Evolutionary conservation across 495 filamentous ascomycete species (phyloP).

Genomic region (Penicillium roqueforti): DNA sequence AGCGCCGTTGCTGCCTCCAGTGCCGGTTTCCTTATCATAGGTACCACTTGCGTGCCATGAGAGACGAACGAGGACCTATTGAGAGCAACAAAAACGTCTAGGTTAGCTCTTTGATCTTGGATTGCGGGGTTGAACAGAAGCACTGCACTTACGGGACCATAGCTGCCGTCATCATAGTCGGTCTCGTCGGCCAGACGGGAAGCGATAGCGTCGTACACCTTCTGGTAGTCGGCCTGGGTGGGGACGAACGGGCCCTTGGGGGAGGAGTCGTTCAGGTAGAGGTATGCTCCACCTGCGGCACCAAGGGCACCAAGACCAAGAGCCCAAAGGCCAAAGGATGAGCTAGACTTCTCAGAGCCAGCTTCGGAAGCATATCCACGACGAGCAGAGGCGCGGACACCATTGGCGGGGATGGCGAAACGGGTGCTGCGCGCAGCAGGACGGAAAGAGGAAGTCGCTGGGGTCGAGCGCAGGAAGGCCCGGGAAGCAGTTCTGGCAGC

Average conservation of each 20-base stretch:
- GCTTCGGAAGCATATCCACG: slow-evolving; percentile 75
- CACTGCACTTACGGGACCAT: slow-evolving; percentile 64
- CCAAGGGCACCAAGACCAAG: slow-evolving; percentile 53
- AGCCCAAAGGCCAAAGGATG: slow-evolving; percentile 45
- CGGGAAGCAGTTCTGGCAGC: slow-evolving; percentile 50
- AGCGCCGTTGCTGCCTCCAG: slow-evolving; percentile 92
- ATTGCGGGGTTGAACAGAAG: not conserved
- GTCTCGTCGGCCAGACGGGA: slow-evolving; percentile 75
- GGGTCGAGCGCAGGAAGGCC: slow-evolving; percentile 47
- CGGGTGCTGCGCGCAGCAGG: slow-evolving; percentile 52
- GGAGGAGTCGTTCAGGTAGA: slow-evolving; percentile 53
- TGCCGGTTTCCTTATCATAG: slow-evolving; percentile 83
- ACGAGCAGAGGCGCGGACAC: slow-evolving; percentile 60
- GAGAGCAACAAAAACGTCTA: not conserved
- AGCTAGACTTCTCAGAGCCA: slow-evolving; percentile 48
- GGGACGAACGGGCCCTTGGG: slow-evolving; percentile 57
- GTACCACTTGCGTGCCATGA: slow-evolving; percentile 87
- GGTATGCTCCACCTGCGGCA: slow-evolving; percentile 62
- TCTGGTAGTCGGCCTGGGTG: slow-evolving; percentile 86
- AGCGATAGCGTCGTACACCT: slow-evolving; percentile 89
- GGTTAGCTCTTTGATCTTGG: slow-evolving; percentile 13
- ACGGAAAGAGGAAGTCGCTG: slow-evolving; percentile 43
- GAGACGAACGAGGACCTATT: slow-evolving; percentile 66
- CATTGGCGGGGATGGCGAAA: slow-evolving; percentile 55
- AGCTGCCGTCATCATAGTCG: slow-evolving; percentile 95